These are phyloP conservation scores for Pleurotus ostreatus DNA, from an alignment of 768 basidiomycete species.

Conservation along the genomic window DNA sequence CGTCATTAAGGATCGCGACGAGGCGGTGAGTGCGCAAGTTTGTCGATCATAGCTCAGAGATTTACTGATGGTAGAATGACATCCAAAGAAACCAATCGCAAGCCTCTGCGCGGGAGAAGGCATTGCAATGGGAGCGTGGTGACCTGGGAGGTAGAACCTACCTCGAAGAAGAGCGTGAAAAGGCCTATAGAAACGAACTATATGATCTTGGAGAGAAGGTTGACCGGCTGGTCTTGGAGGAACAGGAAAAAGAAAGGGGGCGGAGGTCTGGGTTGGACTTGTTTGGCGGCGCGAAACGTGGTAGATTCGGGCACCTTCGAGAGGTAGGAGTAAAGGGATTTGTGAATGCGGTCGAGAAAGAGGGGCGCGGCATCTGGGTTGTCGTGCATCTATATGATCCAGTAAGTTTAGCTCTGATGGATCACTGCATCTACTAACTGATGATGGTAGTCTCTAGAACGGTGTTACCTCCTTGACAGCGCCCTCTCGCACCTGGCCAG, in stretches of 20 bases:
- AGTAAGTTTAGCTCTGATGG: constrained; percentile 38
- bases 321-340: constrained; percentile 77
- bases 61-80: constrained; percentile 13
- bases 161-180: constrained; percentile 72
- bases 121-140: constrained; percentile 54
- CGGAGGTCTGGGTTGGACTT: constrained; percentile 31
- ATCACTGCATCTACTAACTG: neutral
- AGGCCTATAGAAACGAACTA: constrained; percentile 19
- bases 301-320: constrained; percentile 71
- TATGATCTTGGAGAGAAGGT: constrained; percentile 37
- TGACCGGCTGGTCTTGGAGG: constrained; percentile 41
- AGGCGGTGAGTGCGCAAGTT: constrained; percentile 38
- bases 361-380: constrained; percentile 69
- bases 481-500: constrained; percentile 66
- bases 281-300: constrained; percentile 46
- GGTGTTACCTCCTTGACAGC: constrained; percentile 71
- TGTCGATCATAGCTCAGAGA: neutral
- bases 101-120: constrained; percentile 47
- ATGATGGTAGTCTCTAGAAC: constrained; percentile 57
- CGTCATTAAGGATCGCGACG: constrained; percentile 77
- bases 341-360: constrained; percentile 69
- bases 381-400: constrained; percentile 84
- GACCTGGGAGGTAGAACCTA: constrained; percentile 68
- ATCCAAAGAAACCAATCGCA: constrained; percentile 36
- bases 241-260: constrained; percentile 25